A percentile compares a stretch with the other conserved stretches of the same genome.
phyloP scores from a whole-genome alignment of 1,284 basidiomycete genomes.

The Ganoderma resinaceum region DNA sequence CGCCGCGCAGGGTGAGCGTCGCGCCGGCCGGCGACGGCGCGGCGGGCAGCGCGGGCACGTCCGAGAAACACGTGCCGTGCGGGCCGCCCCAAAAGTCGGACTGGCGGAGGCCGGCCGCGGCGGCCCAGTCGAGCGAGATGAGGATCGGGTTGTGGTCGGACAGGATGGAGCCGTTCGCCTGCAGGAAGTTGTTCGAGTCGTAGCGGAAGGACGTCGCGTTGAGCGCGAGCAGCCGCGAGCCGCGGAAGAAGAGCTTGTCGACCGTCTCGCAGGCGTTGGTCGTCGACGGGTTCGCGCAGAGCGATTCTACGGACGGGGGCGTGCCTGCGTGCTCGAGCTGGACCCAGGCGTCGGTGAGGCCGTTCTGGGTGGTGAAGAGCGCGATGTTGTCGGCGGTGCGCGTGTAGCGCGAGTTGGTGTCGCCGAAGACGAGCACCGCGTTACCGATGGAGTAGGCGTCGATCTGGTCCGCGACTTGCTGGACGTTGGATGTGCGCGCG shows the following conservation, averaged over 20 bases:
- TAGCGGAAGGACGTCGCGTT: conserved; percentile 14
- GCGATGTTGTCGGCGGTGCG: conserved; percentile 19
- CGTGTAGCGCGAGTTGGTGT: conserved; percentile 26
- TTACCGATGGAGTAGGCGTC: conserved; percentile 16
- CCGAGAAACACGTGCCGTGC: conserved; percentile 22
- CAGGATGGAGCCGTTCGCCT: conserved; percentile 10
- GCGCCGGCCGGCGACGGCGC: conserved; percentile 7
- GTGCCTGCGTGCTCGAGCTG: conserved; percentile 14
- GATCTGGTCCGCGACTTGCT: conserved; percentile 18
- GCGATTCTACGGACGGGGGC: conserved; percentile 7
- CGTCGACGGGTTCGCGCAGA: conserved; percentile 11
- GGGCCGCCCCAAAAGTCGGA: conserved; percentile 23
- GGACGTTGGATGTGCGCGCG: conserved; percentile 19
- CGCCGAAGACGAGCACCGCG: conserved; percentile 22
- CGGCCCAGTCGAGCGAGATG: conserved; percentile 16
- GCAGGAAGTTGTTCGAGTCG: conserved; percentile 17
- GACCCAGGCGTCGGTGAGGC: conserved; percentile 23
- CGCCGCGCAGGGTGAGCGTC: conserved; percentile 20
- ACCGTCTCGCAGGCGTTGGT: conserved; percentile 23
- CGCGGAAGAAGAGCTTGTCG: conserved; percentile 26
- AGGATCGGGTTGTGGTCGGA: conserved; percentile 25
- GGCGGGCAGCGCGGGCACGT: conserved; percentile 16
- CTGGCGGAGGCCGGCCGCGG: conserved; percentile 11
- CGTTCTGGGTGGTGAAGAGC: conserved; percentile 16
- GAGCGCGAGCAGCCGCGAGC: conserved; percentile 11